These are phyloP conservation scores for Hippophae tibetana DNA, from an alignment of 306 rosid species.

Conservation along the genomic window DNA sequence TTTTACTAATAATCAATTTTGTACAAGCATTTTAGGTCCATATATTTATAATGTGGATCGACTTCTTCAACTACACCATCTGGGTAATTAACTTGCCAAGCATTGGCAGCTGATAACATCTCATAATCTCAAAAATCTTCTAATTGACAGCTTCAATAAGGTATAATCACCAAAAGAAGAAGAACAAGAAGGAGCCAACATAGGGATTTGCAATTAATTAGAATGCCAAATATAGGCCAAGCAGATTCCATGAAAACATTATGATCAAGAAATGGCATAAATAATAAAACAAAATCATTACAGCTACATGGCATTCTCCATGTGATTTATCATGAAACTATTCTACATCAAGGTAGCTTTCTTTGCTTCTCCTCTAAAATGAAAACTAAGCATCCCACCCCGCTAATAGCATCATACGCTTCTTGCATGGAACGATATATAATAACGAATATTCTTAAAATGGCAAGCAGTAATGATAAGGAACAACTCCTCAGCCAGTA, in stretches of 20 bases:
- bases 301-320: background rate
- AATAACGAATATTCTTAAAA: too few species aligned
- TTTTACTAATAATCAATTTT: background rate
- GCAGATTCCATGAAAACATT: background rate
- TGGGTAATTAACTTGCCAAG: background rate
- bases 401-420: too few species aligned
- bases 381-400: too few species aligned
- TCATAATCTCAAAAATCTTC: background rate
- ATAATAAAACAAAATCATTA: background rate
- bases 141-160: too few species aligned
- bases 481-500: slow-evolving; percentile 6
- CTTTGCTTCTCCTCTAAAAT: too few species aligned
- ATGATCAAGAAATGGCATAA: background rate
- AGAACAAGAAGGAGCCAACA: too few species aligned
- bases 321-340: background rate
- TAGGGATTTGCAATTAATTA: too few species aligned
- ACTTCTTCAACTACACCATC: background rate
- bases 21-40: background rate
- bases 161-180: too few species aligned
- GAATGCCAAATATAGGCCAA: background rate
- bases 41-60: background rate
- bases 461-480: background rate
- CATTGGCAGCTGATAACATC: background rate
- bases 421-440: too few species aligned
- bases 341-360: too few species aligned